A percentile compares a stretch with the other conserved stretches of the same genome.
These are phyloP conservation scores for Candida caryicola DNA, from an alignment of 805 yeast species.

Conservation along the genomic window DNA sequence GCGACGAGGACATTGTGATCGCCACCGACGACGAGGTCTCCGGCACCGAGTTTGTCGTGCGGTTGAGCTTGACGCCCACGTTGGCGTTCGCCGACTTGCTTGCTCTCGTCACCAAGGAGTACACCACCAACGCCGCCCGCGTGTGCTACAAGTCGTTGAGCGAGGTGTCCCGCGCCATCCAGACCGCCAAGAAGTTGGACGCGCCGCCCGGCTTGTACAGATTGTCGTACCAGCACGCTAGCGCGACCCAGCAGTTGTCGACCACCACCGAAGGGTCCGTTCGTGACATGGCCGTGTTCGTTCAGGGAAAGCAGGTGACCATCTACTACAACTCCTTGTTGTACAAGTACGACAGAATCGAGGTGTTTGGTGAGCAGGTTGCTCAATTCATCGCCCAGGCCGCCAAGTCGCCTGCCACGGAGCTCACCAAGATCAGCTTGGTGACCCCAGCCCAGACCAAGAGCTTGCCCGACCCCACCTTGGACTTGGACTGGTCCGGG, in stretches of 20 bases:
- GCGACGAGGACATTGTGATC: constrained; percentile 90
- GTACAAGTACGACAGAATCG: constrained; percentile 67
- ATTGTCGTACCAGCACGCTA: constrained; percentile 52
- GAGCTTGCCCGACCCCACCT: constrained; percentile 82
- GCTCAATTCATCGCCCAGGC: constrained; percentile 45
- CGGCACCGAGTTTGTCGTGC: constrained; percentile 53
- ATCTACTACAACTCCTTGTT: constrained; percentile 74
- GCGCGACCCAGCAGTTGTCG: constrained; percentile 39
- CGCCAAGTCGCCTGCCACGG: constrained; percentile 30
- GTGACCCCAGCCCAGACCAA: constrained; percentile 62
- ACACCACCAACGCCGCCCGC: constrained; percentile 30
- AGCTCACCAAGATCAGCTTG: constrained; percentile 62
- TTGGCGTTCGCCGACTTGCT: constrained; percentile 54
- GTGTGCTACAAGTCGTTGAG: constrained; percentile 47
- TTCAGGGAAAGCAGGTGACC: constrained; percentile 21
- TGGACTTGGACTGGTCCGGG: constrained; percentile 83
- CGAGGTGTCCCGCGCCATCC: constrained; percentile 53
- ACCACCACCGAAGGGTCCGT: constrained; percentile 51
- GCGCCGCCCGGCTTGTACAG: constrained; percentile 62
- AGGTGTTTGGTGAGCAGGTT: constrained; percentile 71
- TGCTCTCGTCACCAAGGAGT: constrained; percentile 42
- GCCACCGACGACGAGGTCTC: constrained; percentile 54
- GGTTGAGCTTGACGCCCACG: constrained; percentile 58
- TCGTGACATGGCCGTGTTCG: constrained; percentile 63
- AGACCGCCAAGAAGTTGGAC: constrained; percentile 48